Conservation (phyloP, 2,329 filamentous ascomycete genomes). For the Parastagonospora nodorum region DNA sequence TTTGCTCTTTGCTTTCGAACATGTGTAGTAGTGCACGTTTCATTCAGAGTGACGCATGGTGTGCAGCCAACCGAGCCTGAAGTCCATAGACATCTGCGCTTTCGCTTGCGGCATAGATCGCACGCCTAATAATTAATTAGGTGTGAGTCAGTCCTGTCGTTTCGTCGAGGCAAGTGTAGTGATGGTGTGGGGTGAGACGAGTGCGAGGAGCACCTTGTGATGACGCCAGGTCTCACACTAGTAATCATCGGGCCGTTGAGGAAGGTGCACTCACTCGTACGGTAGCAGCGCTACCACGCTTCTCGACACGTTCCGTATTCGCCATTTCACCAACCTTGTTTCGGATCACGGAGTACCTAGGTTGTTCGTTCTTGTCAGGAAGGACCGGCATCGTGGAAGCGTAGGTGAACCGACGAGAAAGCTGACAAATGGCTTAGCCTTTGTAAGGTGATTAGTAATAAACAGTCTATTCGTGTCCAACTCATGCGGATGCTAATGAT, state of each 20-base stretch:
- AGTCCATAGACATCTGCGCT: constrained; percentile 29
- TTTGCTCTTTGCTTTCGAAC: constrained; percentile 28
- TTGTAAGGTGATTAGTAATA: too few species aligned
- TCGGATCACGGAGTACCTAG: too few species aligned
- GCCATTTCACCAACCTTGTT: neutral
- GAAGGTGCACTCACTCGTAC: constrained; percentile 20
- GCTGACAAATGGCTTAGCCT: too few species aligned
- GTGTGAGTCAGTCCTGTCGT: neutral
- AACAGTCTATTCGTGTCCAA: too few species aligned
- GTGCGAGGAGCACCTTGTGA: neutral
- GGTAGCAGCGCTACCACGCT: constrained; percentile 29
- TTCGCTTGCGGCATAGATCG: constrained; percentile 33
- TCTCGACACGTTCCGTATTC: constrained; percentile 16
- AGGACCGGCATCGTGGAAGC: too few species aligned
- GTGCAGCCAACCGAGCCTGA: constrained; percentile 23
- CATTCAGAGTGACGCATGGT: constrained; percentile 25
- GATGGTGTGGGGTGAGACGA: neutral
- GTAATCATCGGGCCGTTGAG: neutral
- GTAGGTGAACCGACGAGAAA: too few species aligned
- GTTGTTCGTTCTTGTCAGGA: too few species aligned
- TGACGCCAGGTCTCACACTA: neutral
- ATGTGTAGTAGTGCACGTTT: constrained; percentile 31
- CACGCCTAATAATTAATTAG: constrained; percentile 17
- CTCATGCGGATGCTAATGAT: too few species aligned
- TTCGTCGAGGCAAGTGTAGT: neutral